A percentile compares a stretch with the other conserved stretches of the same genome.
Conservation (phyloP, 805 yeast species). For the Spathaspora girioi region DNA sequence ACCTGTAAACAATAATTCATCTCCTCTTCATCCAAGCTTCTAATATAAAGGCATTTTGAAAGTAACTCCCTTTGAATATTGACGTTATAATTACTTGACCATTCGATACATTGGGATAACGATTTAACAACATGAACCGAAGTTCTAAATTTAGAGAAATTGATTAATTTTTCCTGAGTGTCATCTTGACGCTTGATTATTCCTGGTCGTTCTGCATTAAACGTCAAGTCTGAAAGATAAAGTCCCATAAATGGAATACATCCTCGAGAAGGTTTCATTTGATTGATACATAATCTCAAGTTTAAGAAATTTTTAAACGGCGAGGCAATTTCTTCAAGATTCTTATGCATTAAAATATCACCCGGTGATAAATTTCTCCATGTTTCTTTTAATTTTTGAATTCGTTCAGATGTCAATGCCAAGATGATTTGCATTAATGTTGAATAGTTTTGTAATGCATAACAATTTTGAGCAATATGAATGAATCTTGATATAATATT, state of each 20-base stretch:
- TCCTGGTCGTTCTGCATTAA: slow-evolving; percentile 64
- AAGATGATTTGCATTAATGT: slow-evolving; percentile 84
- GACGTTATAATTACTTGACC: slow-evolving; percentile 69
- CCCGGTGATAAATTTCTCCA: slow-evolving; percentile 74
- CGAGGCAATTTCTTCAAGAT: slow-evolving; percentile 66
- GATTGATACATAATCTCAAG: slow-evolving; percentile 61
- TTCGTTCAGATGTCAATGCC: slow-evolving; percentile 68
- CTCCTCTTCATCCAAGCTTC: slow-evolving; percentile 69
- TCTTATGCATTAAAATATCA: slow-evolving; percentile 64
- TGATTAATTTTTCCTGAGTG: slow-evolving; percentile 42
- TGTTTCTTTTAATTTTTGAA: slow-evolving; percentile 59
- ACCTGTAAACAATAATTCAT: slow-evolving; percentile 36
- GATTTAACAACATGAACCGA: slow-evolving; percentile 75
- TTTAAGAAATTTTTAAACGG: slow-evolving; percentile 70
- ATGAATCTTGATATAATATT: slow-evolving; percentile 80
- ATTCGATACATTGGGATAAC: slow-evolving; percentile 76
- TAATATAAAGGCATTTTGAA: slow-evolving; percentile 80
- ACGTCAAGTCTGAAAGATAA: slow-evolving; percentile 76
- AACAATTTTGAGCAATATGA: slow-evolving; percentile 77
- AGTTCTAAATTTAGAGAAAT: slow-evolving; percentile 73
- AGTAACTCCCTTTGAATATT: slow-evolving; percentile 58
- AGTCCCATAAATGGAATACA: slow-evolving; percentile 89
- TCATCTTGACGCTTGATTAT: slow-evolving; percentile 26
- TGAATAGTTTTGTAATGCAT: slow-evolving; percentile 71
- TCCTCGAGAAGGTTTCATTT: slow-evolving; percentile 62